Percentiles rank a stretch among this genome's conserved stretches.
phyloP scores from a whole-genome alignment of 441 rosid genomes.

The Sinapis alba region DNA sequence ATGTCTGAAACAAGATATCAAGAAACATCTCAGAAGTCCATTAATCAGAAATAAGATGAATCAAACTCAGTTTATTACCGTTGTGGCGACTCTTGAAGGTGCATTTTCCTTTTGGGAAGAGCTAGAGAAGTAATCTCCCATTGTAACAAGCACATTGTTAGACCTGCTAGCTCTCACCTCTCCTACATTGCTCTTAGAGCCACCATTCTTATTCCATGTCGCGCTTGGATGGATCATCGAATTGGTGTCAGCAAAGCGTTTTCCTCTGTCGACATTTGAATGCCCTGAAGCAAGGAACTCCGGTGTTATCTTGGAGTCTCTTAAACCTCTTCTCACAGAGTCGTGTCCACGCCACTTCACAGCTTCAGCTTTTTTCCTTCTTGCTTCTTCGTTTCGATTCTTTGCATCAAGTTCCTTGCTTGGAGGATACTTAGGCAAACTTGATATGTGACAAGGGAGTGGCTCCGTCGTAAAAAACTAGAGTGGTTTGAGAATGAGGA shows the following conservation, averaged over 20 bases:
- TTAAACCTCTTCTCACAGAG: constrained; percentile 55
- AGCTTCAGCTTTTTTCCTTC: constrained; percentile 56
- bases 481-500: constrained; percentile 16
- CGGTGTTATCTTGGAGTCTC: constrained; percentile 52
- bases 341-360: constrained; percentile 55
- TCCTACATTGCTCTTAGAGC: constrained; percentile 29
- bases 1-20: constrained; percentile 51
- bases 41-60: not conserved
- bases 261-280: constrained; percentile 46
- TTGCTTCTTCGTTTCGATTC: constrained; percentile 56
- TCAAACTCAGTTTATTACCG: constrained; percentile 48
- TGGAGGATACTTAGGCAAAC: constrained; percentile 68
- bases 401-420: constrained; percentile 74
- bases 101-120: constrained; percentile 32
- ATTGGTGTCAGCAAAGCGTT: constrained; percentile 43
- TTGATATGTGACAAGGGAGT: constrained; percentile 58
- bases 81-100: constrained; percentile 38
- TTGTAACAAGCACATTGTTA: constrained; percentile 30
- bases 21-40: not conserved
- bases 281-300: constrained; percentile 60
- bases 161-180: constrained; percentile 44
- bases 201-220: constrained; percentile 38
- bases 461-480: constrained; percentile 68
- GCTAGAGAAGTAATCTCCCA: constrained; percentile 35
- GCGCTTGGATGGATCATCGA: constrained; percentile 59